These are phyloP conservation scores for Calvatia gigantea DNA, from an alignment of 768 basidiomycete genomes.

Conservation along the genomic window DNA sequence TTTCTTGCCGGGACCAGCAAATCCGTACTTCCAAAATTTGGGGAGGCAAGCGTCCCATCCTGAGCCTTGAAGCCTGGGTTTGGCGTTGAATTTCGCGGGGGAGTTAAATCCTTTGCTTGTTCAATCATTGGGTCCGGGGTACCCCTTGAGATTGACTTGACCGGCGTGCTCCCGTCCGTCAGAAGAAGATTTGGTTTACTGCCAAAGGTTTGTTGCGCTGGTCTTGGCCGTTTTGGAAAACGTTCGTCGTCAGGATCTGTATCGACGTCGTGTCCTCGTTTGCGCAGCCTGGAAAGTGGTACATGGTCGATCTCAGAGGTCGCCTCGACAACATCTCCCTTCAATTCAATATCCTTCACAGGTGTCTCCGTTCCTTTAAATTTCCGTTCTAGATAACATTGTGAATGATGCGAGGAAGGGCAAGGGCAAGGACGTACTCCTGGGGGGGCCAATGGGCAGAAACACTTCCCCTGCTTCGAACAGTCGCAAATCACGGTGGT, in stretches of 20 bases:
- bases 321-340: background rate
- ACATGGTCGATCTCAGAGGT: background rate
- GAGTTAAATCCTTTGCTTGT: background rate
- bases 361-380: constrained; percentile 4
- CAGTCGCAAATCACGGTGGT: constrained; percentile 40
- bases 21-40: background rate
- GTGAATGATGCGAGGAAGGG: background rate
- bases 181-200: constrained; percentile 11
- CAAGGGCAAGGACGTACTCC: constrained; percentile 31
- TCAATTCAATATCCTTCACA: background rate
- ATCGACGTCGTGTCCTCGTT: background rate
- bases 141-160: background rate
- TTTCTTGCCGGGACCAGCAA: background rate
- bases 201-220: background rate
- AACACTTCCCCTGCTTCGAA: constrained; percentile 58
- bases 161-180: background rate
- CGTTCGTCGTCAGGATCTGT: background rate
- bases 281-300: background rate
- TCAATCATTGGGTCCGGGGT: background rate
- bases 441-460: constrained; percentile 52
- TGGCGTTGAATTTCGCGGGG: constrained; percentile 4
- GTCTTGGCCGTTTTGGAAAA: constrained; percentile 4
- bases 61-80: background rate
- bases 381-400: background rate
- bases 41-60: background rate